Conservation (phyloP, 1,284 basidiomycete species). For the Gymnopus androsaceus region DNA sequence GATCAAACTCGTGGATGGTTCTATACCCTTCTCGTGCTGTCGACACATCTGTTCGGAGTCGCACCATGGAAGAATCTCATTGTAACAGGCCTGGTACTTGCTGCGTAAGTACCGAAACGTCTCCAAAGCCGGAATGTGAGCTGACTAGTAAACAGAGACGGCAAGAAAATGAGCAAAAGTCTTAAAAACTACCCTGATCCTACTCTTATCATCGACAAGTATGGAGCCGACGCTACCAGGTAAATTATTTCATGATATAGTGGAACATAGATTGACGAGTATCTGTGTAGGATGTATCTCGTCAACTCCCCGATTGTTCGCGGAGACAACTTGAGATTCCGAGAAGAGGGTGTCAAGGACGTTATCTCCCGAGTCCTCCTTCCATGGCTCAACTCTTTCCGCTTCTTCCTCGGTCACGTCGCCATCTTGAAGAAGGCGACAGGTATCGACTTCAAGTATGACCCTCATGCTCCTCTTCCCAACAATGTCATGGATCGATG, state of each 20-base stretch:
- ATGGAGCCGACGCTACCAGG: conserved; percentile 96
- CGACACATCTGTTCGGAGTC: conserved; percentile 89
- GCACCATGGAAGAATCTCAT: conserved; percentile 99
- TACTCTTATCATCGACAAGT: conserved; percentile 85
- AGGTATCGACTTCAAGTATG: conserved; percentile 83
- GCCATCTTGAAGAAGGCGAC: conserved; percentile 85
- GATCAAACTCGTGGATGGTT: conserved; percentile 98
- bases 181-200: conserved; percentile 99
- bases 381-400: conserved; percentile 99
- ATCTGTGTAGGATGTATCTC: conserved; percentile 79
- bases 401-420: conserved; percentile 98
- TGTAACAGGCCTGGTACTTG: conserved; percentile 93
- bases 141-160: conserved; percentile 61
- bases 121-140: not conserved
- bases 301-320: conserved; percentile 99
- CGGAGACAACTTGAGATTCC: conserved; percentile 96
- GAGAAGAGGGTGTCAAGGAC: conserved; percentile 97
- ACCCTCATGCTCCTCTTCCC: conserved; percentile 83
- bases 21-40: conserved; percentile 96
- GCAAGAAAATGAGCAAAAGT: conserved; percentile 99
- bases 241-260: conserved; percentile 30
- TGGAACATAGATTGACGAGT: conserved; percentile 3
- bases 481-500: conserved; percentile 98
- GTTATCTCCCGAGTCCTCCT: conserved; percentile 93
- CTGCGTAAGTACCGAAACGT: conserved; percentile 60